These are phyloP conservation scores for Ceratocystis alfenasii DNA, from an alignment of 2,329 filamentous ascomycete species.

Conservation along the genomic window DNA sequence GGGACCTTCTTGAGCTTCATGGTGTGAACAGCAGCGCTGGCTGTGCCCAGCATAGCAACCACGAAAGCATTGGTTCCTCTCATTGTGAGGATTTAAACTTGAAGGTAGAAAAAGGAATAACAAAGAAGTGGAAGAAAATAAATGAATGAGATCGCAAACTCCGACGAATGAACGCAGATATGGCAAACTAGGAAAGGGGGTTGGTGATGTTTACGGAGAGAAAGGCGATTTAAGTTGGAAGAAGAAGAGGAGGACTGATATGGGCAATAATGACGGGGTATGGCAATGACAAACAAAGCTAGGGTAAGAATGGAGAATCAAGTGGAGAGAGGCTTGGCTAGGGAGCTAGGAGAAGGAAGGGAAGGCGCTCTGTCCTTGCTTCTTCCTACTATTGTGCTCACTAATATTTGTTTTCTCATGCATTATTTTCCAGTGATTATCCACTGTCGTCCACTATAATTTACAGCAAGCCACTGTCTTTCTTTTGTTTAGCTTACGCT, in stretches of 20 bases:
- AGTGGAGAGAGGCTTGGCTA: background rate
- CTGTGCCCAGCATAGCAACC: constrained; percentile 69
- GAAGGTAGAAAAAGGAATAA: constrained; percentile 9
- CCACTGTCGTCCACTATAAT: background rate
- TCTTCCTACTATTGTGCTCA: background rate
- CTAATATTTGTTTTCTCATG: too few species aligned
- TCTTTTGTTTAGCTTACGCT: background rate
- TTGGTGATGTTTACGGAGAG: constrained; percentile 10
- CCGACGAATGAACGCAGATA: constrained; percentile 18
- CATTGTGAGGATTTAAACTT: constrained; percentile 19
- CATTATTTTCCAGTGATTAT: background rate
- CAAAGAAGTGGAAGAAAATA: constrained; percentile 2
- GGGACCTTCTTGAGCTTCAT: constrained; percentile 97
- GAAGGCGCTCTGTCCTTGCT: background rate
- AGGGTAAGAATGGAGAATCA: background rate
- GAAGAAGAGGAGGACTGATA: constrained; percentile 9
- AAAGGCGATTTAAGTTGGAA: background rate
- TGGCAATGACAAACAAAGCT: constrained; percentile 7
- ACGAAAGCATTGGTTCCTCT: constrained; percentile 83
- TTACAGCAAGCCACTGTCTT: background rate
- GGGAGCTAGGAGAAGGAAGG: background rate
- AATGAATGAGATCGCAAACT: constrained; percentile 15
- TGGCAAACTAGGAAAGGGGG: background rate
- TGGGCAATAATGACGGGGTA: constrained; percentile 6
- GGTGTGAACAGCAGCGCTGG: constrained; percentile 80